Base-by-base conservation (phyloP, 352 stramenopile genomes). In the Phytophthora citrophthora region DNA sequence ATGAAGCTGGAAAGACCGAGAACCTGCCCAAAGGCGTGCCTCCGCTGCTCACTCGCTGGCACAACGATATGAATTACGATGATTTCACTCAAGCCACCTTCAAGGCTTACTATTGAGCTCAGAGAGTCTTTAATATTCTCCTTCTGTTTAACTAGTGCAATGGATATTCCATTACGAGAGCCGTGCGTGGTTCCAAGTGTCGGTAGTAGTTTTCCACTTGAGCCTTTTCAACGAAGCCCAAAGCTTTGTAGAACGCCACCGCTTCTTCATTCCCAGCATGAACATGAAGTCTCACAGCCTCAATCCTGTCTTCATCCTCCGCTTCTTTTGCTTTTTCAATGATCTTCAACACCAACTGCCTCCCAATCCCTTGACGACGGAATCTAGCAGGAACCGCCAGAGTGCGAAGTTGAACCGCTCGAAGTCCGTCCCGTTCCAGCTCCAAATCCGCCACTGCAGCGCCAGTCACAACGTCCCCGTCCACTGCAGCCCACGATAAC, bases 31-130 rank as follows among this genome's bases (percentile, higher is more conserved):
- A 79, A 61, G 77, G 89, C 11, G 75, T 98, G 43, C 93, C 90
- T 16, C 86, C 89, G 27, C 68, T 98, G n/a, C 77, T 81, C 40
- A 85, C 79, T 40, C 81, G 94, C 46, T 98, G 90, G 89, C 77
- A 90, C 47, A 87, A 88, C 68, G 77, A 76, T 18, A 95, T 96
- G 83, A 88, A 86, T 65, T 98, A 97, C 74, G 88, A 94, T 60
- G 82, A 98, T 52, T 98, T 98, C 70, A 93, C 81, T 23, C 80
- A 95, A 59, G 88, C 86, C 31, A 98, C 95, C 23, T 93, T 97
- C 73, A 79, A 85, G 59, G 91, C 90, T 10, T 98, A 98, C 72
- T 97, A 98, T 54, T 89, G 50, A 61, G 20, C 2, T 29, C 15
- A 4, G 11, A 45, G 24, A 5, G 12, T 4, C 7, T 34, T 4